Percentiles rank a stretch among this genome's conserved stretches.
Evolutionary conservation across 2,329 filamentous ascomycete species (phyloP).

Genomic region (Huntiella decipiens): DNA sequence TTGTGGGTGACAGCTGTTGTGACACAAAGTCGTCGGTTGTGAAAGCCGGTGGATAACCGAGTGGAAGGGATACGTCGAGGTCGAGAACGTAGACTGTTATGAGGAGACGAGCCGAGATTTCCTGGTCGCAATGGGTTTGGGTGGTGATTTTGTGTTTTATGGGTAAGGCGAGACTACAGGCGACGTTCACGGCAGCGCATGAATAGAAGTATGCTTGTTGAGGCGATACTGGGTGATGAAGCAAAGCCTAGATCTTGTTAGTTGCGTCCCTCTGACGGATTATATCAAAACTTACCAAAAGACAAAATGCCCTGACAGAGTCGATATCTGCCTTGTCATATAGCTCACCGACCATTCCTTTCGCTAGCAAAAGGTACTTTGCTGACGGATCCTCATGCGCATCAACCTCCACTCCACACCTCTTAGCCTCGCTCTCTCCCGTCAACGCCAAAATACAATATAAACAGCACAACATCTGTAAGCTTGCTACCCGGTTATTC

Average conservation of each 20-base stretch:
- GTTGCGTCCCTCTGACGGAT: neutral
- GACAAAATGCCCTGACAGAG: slow-evolving; percentile 15
- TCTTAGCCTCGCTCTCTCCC: slow-evolving; percentile 15
- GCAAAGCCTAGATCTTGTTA: neutral
- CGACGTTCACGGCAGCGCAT: slow-evolving; percentile 15
- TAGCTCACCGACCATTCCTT: slow-evolving; percentile 14
- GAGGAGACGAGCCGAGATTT: slow-evolving; percentile 15
- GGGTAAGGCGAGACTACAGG: slow-evolving; percentile 15
- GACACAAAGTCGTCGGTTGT: slow-evolving; percentile 11
- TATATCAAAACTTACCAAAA: slow-evolving; percentile 12
- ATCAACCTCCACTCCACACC: slow-evolving; percentile 1
- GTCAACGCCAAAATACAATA: slow-evolving; percentile 16
- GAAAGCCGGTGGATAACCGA: slow-evolving; percentile 15
- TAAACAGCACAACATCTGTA: slow-evolving; percentile 15
- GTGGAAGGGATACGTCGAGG: slow-evolving; percentile 15
- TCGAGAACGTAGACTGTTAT: slow-evolving; percentile 16
- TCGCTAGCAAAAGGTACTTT: slow-evolving; percentile 15
- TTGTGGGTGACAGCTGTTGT: slow-evolving; percentile 4
- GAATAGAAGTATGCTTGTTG: slow-evolving; percentile 16
- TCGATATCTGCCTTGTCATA: slow-evolving; percentile 16
- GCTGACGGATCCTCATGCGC: slow-evolving; percentile 9
- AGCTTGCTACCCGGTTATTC: slow-evolving; percentile 14
- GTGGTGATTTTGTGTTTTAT: slow-evolving; percentile 13
- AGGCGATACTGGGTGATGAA: slow-evolving; percentile 12
- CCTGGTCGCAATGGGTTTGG: slow-evolving; percentile 14